These are phyloP conservation scores for Xylaria nigripes DNA, from an alignment of 495 filamentous ascomycete genomes.

Conservation along the genomic window DNA sequence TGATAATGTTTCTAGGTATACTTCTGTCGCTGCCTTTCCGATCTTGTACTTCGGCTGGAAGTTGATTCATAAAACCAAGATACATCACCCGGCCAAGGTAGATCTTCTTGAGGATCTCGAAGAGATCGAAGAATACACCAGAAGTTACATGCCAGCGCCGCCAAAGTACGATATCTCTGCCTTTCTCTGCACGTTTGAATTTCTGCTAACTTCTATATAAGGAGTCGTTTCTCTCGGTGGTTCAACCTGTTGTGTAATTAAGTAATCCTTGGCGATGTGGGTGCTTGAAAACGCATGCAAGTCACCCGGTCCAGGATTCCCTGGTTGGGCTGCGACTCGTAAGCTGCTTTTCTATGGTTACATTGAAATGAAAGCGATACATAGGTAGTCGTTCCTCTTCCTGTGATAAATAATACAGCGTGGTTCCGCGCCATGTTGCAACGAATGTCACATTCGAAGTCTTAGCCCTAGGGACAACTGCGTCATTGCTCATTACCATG, in stretches of 20 bases:
- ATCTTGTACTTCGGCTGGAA: constrained; percentile 66
- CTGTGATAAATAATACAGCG: too few relatives aligned
- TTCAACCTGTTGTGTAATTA: constrained; percentile 6
- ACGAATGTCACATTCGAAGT: too few relatives aligned
- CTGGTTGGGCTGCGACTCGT: too few relatives aligned
- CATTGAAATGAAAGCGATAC: not conserved
- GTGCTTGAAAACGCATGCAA: not conserved
- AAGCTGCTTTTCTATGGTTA: not conserved
- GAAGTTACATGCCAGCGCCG: constrained; percentile 49
- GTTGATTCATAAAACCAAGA: constrained; percentile 52
- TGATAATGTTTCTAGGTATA: constrained; percentile 36
- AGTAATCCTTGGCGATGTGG: not conserved
- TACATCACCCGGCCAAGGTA: constrained; percentile 50
- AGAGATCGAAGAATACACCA: constrained; percentile 67
- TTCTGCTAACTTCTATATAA: constrained; percentile 9
- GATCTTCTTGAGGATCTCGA: constrained; percentile 56
- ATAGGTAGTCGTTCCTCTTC: not conserved
- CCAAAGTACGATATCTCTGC: constrained; percentile 44
- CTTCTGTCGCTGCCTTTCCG: constrained; percentile 60
- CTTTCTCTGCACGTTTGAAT: not conserved
- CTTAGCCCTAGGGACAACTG: too few relatives aligned
- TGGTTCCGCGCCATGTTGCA: too few relatives aligned
- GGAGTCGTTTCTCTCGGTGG: constrained; percentile 19
- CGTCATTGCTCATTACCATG: too few relatives aligned
- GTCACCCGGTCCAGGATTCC: not conserved